A percentile compares a stretch with the other conserved stretches of the same genome.
phyloP scores from a whole-genome alignment of 1,139 yeast species.

The Suhomyces anneliseae region DNA sequence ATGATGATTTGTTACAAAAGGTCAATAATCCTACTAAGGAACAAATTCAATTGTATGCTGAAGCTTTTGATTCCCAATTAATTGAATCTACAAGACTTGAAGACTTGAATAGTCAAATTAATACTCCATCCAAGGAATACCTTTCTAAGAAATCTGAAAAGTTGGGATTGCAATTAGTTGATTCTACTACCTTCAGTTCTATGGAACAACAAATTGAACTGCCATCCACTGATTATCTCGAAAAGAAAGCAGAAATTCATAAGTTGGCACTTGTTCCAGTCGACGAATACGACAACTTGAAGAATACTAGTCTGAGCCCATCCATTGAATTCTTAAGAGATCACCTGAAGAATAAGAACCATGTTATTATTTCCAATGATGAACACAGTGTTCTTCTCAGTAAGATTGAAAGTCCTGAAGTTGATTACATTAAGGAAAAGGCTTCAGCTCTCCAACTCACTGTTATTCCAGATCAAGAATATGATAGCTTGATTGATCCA shows the following conservation, averaged over 20 bases:
- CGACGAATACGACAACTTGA: constrained; percentile 15
- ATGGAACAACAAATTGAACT: constrained; percentile 13
- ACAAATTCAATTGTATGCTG: constrained; percentile 10
- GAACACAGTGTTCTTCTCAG: constrained; percentile 16
- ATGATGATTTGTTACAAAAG: constrained; percentile 12
- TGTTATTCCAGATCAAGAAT: constrained; percentile 25
- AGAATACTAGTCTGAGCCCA: constrained; percentile 19
- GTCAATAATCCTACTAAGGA: constrained; percentile 12
- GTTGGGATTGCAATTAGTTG: constrained; percentile 8
- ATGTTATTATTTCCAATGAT: constrained; percentile 21
- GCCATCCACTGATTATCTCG: constrained; percentile 26
- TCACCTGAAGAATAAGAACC: constrained; percentile 19
- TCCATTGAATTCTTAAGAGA: constrained; percentile 16
- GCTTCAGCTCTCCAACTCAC: constrained; percentile 18
- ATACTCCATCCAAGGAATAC: constrained; percentile 11
- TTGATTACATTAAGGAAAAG: constrained; percentile 19
- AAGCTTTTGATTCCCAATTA: constrained; percentile 3
- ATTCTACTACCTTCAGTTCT: background rate
- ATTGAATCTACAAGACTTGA: constrained; percentile 5
- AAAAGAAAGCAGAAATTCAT: constrained; percentile 16
- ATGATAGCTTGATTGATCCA: constrained; percentile 21
- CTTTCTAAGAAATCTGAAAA: constrained; percentile 9
- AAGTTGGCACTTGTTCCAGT: constrained; percentile 10
- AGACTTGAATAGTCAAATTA: constrained; percentile 2
- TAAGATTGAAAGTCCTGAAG: constrained; percentile 11